These are phyloP conservation scores for Dimargaris xerosporica DNA, from an alignment of 192 early-diverging fungal genomes.

Conservation along the genomic window DNA sequence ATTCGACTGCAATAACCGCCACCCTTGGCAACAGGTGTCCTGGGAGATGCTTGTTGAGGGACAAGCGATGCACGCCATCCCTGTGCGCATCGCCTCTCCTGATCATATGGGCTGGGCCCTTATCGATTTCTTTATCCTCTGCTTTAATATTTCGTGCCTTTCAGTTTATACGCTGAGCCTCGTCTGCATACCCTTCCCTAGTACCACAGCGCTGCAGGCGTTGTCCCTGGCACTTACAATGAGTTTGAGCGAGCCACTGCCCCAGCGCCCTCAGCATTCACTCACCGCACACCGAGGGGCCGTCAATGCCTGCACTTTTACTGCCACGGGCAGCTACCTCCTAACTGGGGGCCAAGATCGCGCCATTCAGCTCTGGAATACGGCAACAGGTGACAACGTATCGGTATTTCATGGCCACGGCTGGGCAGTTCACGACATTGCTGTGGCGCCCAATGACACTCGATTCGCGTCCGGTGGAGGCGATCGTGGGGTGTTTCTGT, in stretches of 20 bases:
- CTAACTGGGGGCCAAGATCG: constrained; percentile 70
- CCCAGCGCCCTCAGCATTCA: constrained; percentile 18
- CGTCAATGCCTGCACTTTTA: constrained; percentile 50
- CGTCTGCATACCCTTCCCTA: too few species aligned
- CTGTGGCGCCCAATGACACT: constrained; percentile 44
- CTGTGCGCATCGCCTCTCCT: too few species aligned
- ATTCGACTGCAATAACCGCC: too few species aligned
- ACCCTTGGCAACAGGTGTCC: too few species aligned
- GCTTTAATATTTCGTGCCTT: too few species aligned
- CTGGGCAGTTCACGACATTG: constrained; percentile 57
- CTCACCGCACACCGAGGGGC: constrained; percentile 51
- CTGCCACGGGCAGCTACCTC: constrained; percentile 60
- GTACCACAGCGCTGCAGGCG: too few species aligned
- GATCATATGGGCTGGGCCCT: too few species aligned
- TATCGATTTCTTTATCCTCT: too few species aligned
- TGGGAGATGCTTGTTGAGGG: too few species aligned
- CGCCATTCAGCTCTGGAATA: constrained; percentile 50
- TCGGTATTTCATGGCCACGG: constrained; percentile 76
- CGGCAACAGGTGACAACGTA: constrained; percentile 45
- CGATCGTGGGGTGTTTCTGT: constrained; percentile 67
- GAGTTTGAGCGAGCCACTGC: constrained; percentile 8
- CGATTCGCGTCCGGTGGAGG: constrained; percentile 64
- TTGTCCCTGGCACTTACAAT: background rate
- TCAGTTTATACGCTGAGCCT: too few species aligned
- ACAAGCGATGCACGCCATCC: too few species aligned